Base-by-base conservation (phyloP, 306 rosid genomes). In the Cucurbita moschata region DNA sequence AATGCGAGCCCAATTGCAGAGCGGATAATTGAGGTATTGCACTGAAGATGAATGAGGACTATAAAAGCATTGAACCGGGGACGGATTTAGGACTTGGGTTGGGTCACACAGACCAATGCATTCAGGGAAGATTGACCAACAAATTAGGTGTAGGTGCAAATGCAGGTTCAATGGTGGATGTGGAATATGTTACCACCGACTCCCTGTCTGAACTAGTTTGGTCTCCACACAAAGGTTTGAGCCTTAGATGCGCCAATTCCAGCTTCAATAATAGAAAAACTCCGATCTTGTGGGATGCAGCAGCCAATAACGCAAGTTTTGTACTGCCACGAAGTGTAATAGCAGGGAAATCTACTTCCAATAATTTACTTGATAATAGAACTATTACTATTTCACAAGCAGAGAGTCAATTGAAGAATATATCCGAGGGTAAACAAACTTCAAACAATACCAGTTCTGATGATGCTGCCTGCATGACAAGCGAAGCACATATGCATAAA, bases 101-200 rank as follows among this genome's bases (percentile, higher is more conserved):
- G 78, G 79, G 83, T 55, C 75, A 83, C 79, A 79, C 86, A 37
- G 78, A 77, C 63, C 81, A 78, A 7, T 71, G 70, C 78, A 62
- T 54, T 73, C 71, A 81, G 83, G 71, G 81, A 71, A 67, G 38
- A 14, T 69, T 81, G 84, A 78, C 67, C 42, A 77, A 77, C 78
- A 87, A 82, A 44, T 73, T 80, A 50, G 86, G 97, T 90, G 98
- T 90, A 94, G 96, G 96, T 90, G 98, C 95, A 94, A 89, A 94
- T 94, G 98, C 96, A 85, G 87, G 78, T 84, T 86, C 81, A 47
- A 80, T 76, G 87, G 63, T 73, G 75, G 81, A 79, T 84, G 78
- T 68, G 79, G 54, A 79, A 77, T 79, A 82, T 82, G 80, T 85
- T 77, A 74, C 87, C 74, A 40, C 76, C 44, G 86, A 83, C 6